Percentiles rank a stretch among this genome's conserved stretches.
Conservation (phyloP, 2,329 filamentous ascomycete species). For the Colletotrichum lindemuthianum region DNA sequence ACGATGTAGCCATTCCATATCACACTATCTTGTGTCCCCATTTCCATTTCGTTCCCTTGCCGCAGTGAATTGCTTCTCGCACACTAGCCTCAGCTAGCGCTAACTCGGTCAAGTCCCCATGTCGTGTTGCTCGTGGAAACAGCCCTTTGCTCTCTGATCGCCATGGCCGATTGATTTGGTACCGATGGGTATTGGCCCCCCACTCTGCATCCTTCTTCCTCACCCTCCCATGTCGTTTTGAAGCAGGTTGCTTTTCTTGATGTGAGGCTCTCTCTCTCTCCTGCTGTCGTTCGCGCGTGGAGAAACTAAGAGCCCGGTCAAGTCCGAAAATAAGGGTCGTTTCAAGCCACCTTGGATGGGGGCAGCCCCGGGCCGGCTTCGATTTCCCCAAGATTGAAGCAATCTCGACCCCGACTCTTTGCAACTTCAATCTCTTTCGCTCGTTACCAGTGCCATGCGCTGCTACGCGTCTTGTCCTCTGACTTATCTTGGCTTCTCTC, state of each 20-base stretch:
- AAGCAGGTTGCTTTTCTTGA: not conserved
- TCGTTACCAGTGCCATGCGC: too few relatives aligned
- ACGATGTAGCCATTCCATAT: too few relatives aligned
- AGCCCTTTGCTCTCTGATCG: constrained; percentile 8
- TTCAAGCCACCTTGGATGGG: constrained; percentile 30
- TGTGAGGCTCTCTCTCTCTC: constrained; percentile 9
- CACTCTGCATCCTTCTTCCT: not conserved
- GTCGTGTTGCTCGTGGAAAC: constrained; percentile 5
- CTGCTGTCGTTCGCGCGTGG: constrained; percentile 5
- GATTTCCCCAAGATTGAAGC: constrained; percentile 31
- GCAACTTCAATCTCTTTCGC: not conserved
- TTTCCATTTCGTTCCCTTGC: not conserved
- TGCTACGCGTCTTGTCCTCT: too few relatives aligned
- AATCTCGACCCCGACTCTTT: constrained; percentile 1
- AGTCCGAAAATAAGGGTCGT: constrained; percentile 34
- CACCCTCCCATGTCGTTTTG: constrained; percentile 5
- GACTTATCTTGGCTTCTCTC: constrained; percentile 7
- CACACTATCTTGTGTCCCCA: constrained; percentile 8
- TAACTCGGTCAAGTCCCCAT: too few relatives aligned
- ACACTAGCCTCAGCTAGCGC: not conserved
- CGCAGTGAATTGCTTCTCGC: too few relatives aligned
- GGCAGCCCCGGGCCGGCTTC: constrained; percentile 18
- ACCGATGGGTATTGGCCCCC: constrained; percentile 1
- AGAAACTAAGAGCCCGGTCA: constrained; percentile 31
- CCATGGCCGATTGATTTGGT: constrained; percentile 28